Base-by-base conservation (phyloP, 805 yeast species). In the Yarrowia alimentaria region DNA sequence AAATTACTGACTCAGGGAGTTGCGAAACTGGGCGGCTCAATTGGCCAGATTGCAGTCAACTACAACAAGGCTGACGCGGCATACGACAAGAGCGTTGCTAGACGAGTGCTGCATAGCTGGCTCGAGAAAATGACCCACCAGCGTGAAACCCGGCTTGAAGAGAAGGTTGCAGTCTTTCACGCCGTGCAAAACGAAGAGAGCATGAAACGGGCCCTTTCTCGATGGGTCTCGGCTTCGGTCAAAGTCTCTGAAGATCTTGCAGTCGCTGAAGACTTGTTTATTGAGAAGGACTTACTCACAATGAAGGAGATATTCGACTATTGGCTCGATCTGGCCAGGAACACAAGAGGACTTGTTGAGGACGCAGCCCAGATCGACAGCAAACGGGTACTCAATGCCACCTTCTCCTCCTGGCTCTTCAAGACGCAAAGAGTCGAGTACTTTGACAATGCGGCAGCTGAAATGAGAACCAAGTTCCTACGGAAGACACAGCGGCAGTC, bases 351-450 rank as follows among this genome's bases (percentile, higher is more conserved):
- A 13, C n/a, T 40, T 14, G 4, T 40, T 3, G 47, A 26, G 10
- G 47, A 40, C 7, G 47, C 47, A 6, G 22, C 47, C 11, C 18
- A 22, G 2, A 28, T 40, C 25, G 25, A 40, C 14, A 29, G 28
- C 33, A 26, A 28, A 5, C 47, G 47, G 18, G n/a, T 26, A 3
- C 10, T 40, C 14, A 40, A 40, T 12, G 18, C 33, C 5, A 24
- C 26, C 25, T 28, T 26, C n/a, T 26, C 33, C 10, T 40, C 47
- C 6, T 40, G 47, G 47, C 19, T 18, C 17, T 40, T 40, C 47
- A 40, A 40, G 33, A 24, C 47, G 7, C 33, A 40, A 8, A 18
- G 47, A 10, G 33, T 21, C 5, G 33, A 18, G 11, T 21, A 26
- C 3, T 40, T 40, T 19, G 28, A 14, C 9, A 40, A 26, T 10